Evolutionary conservation across 2,329 filamentous ascomycete species (phyloP).

Genomic region (Meredithiella fracta): DNA sequence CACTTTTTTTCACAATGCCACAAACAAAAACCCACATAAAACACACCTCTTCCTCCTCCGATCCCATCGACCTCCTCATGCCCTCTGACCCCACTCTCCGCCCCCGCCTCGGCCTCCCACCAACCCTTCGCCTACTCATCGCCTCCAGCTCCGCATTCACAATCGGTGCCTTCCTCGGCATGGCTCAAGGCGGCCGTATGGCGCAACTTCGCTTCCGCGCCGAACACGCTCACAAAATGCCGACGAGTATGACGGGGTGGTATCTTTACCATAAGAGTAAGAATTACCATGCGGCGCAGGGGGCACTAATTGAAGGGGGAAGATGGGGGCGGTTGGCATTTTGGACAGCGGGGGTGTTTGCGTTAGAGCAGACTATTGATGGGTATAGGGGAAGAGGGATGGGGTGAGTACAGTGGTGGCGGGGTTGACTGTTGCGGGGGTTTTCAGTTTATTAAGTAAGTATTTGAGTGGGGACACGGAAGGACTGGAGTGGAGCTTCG

Average conservation of each 20-base stretch:
- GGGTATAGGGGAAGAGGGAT: conserved; percentile 51
- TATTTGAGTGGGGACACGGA: conserved; percentile 15
- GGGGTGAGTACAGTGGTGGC: conserved; percentile 68
- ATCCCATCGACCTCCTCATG: conserved; percentile 22
- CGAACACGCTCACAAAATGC: conserved; percentile 89
- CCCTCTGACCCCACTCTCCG: conserved; percentile 5
- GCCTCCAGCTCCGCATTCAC: conserved; percentile 46
- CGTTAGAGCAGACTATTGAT: conserved; percentile 75
- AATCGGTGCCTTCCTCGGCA: conserved; percentile 54
- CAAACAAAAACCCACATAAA: too few relatives aligned
- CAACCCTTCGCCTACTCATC: conserved; percentile 47
- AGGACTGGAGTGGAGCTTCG: not conserved
- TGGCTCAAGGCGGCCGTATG: conserved; percentile 54
- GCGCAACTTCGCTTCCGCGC: conserved; percentile 76
- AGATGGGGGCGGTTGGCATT: conserved; percentile 58
- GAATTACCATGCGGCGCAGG: conserved; percentile 72
- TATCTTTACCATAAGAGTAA: conserved; percentile 98
- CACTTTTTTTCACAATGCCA: too few relatives aligned
- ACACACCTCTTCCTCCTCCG: conserved; percentile 31
- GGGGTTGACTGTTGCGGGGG: conserved; percentile 66
- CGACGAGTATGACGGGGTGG: conserved; percentile 70
- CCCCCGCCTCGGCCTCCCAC: conserved; percentile 44
- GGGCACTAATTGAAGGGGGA: conserved; percentile 61
- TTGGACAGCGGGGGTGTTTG: conserved; percentile 62
- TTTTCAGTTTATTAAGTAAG: conserved; percentile 76